phyloP scores from a whole-genome alignment of 305 asterid genomes.

The Solanum aculeatissimum region DNA sequence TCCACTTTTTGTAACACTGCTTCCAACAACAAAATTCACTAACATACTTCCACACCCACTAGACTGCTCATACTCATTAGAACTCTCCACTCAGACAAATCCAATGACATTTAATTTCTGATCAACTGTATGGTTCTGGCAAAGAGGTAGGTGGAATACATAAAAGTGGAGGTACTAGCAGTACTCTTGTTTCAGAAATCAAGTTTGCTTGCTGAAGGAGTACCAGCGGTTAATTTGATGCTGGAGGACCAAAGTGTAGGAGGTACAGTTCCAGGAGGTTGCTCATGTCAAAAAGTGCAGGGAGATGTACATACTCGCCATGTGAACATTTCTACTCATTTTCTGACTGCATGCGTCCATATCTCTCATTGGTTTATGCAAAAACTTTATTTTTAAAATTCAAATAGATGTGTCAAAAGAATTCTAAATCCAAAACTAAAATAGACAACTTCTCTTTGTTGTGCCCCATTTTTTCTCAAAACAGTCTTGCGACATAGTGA shows the following conservation, averaged over 20 bases:
- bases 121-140: not conserved
- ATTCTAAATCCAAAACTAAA: not conserved
- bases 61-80: not conserved
- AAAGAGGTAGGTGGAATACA: not conserved
- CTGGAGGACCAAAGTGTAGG: not conserved
- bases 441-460: not conserved
- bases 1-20: not conserved
- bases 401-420: not conserved
- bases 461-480: too few relatives aligned
- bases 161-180: not conserved
- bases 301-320: not conserved
- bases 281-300: not conserved
- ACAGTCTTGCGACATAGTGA: too few relatives aligned
- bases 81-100: not conserved
- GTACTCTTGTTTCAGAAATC: not conserved
- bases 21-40: not conserved
- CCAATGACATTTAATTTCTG: not conserved
- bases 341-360: not conserved
- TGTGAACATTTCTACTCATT: not conserved
- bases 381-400: not conserved
- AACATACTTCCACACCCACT: not conserved
- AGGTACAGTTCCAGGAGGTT: not conserved
- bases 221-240: not conserved
- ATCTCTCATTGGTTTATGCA: not conserved
- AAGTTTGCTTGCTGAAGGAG: not conserved